phyloP scores from a whole-genome alignment of 2,329 filamentous ascomycete species.

The Aspergillus brunneoviolaceus region DNA sequence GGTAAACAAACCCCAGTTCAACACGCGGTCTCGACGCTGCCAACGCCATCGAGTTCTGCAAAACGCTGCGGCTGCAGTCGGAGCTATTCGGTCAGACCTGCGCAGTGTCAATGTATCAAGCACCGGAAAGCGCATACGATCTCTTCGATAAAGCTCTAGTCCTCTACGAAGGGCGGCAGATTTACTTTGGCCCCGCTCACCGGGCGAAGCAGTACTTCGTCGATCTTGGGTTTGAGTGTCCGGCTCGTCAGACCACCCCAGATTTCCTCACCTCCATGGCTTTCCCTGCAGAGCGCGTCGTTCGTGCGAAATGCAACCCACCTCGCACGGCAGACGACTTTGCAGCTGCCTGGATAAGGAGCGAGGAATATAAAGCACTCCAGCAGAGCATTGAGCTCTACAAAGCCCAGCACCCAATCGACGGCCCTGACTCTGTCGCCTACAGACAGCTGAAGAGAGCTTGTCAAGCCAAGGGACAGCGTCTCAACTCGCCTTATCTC shows the following conservation, averaged over 20 bases:
- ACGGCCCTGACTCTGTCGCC: slow-evolving; percentile 30
- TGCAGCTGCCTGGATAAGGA: not conserved
- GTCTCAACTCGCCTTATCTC: slow-evolving; percentile 73
- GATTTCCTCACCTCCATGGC: slow-evolving; percentile 69
- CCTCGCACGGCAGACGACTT: slow-evolving; percentile 69
- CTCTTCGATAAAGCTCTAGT: slow-evolving; percentile 68
- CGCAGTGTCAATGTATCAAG: slow-evolving; percentile 52
- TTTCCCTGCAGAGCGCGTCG: slow-evolving; percentile 57
- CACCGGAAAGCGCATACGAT: slow-evolving; percentile 37
- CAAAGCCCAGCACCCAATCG: not conserved
- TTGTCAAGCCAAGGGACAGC: slow-evolving; percentile 42
- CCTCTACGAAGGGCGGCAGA: slow-evolving; percentile 51
- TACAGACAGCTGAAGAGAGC: slow-evolving; percentile 36
- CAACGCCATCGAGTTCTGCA: slow-evolving; percentile 53
- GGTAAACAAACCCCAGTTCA: too few relatives aligned
- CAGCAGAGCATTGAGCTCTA: not conserved
- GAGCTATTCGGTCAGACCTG: slow-evolving; percentile 45
- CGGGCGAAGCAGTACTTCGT: slow-evolving; percentile 64
- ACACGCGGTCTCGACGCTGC: slow-evolving; percentile 48
- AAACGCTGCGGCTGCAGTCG: slow-evolving; percentile 45
- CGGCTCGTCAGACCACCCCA: slow-evolving; percentile 62
- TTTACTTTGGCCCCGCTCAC: slow-evolving; percentile 53
- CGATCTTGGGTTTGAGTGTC: slow-evolving; percentile 65
- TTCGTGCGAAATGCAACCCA: slow-evolving; percentile 55
- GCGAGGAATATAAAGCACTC: not conserved